Percentiles rank a stretch among this genome's conserved stretches.
Evolutionary conservation across 1,284 basidiomycete species (phyloP).

Genomic region (Ustilago shanxiensis): DNA sequence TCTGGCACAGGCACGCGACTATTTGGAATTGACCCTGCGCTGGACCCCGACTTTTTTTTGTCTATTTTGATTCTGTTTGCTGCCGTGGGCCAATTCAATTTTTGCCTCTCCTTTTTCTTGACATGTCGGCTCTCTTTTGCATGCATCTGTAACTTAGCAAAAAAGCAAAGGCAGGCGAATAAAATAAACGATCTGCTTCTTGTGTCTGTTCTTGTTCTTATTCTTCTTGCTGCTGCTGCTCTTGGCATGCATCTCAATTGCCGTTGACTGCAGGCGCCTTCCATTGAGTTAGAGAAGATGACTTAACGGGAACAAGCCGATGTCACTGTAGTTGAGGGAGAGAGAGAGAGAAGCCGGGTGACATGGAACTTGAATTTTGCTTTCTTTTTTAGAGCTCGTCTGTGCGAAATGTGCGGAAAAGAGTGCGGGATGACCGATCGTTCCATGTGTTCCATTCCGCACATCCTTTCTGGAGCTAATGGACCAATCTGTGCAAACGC

Average conservation of each 20-base stretch:
- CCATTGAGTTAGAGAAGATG: too few species aligned
- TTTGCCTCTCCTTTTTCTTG: background rate
- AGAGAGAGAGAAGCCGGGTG: too few species aligned
- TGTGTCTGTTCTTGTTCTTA: background rate
- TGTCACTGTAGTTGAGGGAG: too few species aligned
- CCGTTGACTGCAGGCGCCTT: too few species aligned
- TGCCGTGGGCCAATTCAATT: constrained; percentile 8
- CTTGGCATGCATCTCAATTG: too few species aligned
- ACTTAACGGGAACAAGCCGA: too few species aligned
- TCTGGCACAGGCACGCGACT: background rate
- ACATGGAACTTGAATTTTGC: too few species aligned
- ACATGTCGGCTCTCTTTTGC: background rate
- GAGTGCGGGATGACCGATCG: constrained; percentile 40
- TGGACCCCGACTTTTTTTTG: constrained; percentile 23
- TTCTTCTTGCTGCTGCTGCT: background rate
- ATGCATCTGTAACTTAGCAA: background rate
- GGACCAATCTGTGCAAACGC: constrained; percentile 18
- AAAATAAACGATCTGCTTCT: background rate
- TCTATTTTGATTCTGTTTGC: too few species aligned
- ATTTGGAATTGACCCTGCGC: constrained; percentile 13
- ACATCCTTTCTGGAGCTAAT: constrained; percentile 47
- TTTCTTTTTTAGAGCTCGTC: constrained; percentile 5
- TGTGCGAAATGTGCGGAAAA: background rate
- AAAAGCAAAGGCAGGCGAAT: background rate
- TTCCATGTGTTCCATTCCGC: constrained; percentile 44